These are phyloP conservation scores for Sarocladiaceae sp. DNA, from an alignment of 2,329 filamentous ascomycete genomes.

Conservation along the genomic window DNA sequence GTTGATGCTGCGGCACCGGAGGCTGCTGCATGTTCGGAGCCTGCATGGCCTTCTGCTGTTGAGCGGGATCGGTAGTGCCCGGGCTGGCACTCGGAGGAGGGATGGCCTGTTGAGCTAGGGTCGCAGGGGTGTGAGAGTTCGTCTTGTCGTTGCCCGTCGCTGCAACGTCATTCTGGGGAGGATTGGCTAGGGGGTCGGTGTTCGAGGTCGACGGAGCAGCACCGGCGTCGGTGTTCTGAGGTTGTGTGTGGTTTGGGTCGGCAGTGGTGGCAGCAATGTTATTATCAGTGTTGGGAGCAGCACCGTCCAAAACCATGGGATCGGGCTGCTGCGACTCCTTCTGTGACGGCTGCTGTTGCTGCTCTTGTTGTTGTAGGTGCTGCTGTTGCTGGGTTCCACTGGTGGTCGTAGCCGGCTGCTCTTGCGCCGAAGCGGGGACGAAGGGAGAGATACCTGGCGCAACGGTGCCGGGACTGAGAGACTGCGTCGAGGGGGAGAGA, in stretches of 20 bases:
- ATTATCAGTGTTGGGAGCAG: slow-evolving; percentile 14
- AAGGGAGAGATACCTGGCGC: slow-evolving; percentile 4
- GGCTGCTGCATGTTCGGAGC: slow-evolving; percentile 16
- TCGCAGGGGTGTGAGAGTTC: slow-evolving; percentile 17
- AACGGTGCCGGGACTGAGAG: slow-evolving; percentile 7
- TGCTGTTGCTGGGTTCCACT: slow-evolving; percentile 15
- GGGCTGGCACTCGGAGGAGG: slow-evolving; percentile 28
- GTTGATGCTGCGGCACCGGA: slow-evolving; percentile 16
- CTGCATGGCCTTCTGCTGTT: slow-evolving; percentile 29
- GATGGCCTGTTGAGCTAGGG: slow-evolving; percentile 16
- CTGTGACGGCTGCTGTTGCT: slow-evolving; percentile 9
- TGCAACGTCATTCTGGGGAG: slow-evolving; percentile 34
- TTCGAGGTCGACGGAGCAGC: not conserved
- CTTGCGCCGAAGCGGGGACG: slow-evolving; percentile 11
- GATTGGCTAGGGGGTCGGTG: slow-evolving; percentile 79
- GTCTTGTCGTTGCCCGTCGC: slow-evolving; percentile 14
- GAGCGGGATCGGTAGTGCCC: slow-evolving; percentile 30
- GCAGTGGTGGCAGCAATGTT: slow-evolving; percentile 9
- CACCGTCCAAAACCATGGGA: slow-evolving; percentile 34
- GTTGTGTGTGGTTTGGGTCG: not conserved
- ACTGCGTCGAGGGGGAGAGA: slow-evolving; percentile 2
- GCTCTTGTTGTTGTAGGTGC: slow-evolving; percentile 14
- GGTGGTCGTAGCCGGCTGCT: slow-evolving; percentile 12
- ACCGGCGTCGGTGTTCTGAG: not conserved
- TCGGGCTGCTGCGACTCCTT: slow-evolving; percentile 5